Evolutionary conservation across 2,329 filamentous ascomycete genomes (phyloP).

Genomic region (Aspergillus clavatus): DNA sequence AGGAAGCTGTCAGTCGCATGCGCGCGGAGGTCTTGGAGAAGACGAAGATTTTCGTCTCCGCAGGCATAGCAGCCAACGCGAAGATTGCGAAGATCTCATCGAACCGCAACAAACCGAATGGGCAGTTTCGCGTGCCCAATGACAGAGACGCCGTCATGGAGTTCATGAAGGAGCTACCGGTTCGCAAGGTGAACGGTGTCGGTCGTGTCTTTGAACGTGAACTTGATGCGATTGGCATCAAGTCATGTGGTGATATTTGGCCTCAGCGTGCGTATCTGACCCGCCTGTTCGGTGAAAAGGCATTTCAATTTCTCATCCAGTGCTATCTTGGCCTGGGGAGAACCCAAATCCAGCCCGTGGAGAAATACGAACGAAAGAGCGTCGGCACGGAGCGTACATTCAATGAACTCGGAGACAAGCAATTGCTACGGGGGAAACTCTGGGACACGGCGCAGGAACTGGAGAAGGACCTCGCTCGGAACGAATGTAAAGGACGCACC

Average conservation of each 20-base stretch:
- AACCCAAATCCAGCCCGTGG: constrained; percentile 77
- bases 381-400: constrained; percentile 94
- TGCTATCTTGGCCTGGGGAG: constrained; percentile 82
- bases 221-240: constrained; percentile 78
- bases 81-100: constrained; percentile 93
- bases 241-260: constrained; percentile 85
- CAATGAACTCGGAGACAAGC: constrained; percentile 65
- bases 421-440: constrained; percentile 69
- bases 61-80: constrained; percentile 88
- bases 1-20: constrained; percentile 71
- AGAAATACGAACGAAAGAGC: constrained; percentile 87
- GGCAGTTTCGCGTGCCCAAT: constrained; percentile 72
- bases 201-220: constrained; percentile 90
- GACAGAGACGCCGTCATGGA: constrained; percentile 70
- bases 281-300: constrained; percentile 84
- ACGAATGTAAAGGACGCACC: constrained; percentile 83
- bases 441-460: constrained; percentile 77
- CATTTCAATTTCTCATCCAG: constrained; percentile 77
- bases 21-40: constrained; percentile 69
- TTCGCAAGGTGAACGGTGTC: constrained; percentile 91
- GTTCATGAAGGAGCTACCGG: constrained; percentile 80
- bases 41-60: constrained; percentile 82
- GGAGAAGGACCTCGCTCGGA: constrained; percentile 74
- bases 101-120: constrained; percentile 94
- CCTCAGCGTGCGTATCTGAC: constrained; percentile 66